A percentile compares a stretch with the other conserved stretches of the same genome.
These are phyloP conservation scores for Hypoxylon rickii DNA, from an alignment of 495 filamentous ascomycete species.

Conservation along the genomic window DNA sequence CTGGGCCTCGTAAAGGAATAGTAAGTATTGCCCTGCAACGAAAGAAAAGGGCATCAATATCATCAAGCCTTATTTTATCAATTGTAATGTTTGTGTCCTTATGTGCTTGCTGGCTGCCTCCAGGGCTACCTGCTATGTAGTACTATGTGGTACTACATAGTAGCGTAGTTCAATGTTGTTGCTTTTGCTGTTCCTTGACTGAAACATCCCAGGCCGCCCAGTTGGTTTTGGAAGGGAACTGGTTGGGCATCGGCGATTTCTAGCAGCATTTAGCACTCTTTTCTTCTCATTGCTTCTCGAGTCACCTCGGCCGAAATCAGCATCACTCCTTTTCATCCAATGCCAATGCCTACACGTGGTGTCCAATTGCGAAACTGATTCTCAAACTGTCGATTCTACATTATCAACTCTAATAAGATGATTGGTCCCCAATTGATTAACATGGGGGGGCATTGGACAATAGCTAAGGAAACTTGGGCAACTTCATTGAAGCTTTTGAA, in stretches of 20 bases:
- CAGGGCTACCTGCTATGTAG: too few species aligned
- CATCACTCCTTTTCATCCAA: neutral
- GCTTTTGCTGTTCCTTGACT: slow-evolving; percentile 19
- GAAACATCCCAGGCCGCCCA: slow-evolving; percentile 12
- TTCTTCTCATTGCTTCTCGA: slow-evolving; percentile 4
- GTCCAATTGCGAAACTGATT: neutral
- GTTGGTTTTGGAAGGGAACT: slow-evolving; percentile 14
- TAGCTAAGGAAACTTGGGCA: slow-evolving; percentile 4
- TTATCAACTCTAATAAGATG: neutral
- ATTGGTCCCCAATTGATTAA: neutral
- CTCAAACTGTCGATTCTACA: neutral
- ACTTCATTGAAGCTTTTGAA: slow-evolving; percentile 15
- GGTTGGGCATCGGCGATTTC: slow-evolving; percentile 21
- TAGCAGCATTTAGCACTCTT: neutral
- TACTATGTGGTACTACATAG: too few species aligned
- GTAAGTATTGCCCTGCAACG: slow-evolving; percentile 2
- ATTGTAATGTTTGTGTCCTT: too few species aligned
- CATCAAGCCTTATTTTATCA: too few species aligned
- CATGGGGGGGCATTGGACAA: too few species aligned
- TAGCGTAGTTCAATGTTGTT: too few species aligned
- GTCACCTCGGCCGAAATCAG: neutral
- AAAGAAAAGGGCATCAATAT: too few species aligned
- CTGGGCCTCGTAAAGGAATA: slow-evolving; percentile 21
- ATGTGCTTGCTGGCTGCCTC: too few species aligned
- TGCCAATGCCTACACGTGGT: too few species aligned